Evolutionary conservation across 768 basidiomycete genomes (phyloP).

Genomic region (Steccherinum ochraceum): DNA sequence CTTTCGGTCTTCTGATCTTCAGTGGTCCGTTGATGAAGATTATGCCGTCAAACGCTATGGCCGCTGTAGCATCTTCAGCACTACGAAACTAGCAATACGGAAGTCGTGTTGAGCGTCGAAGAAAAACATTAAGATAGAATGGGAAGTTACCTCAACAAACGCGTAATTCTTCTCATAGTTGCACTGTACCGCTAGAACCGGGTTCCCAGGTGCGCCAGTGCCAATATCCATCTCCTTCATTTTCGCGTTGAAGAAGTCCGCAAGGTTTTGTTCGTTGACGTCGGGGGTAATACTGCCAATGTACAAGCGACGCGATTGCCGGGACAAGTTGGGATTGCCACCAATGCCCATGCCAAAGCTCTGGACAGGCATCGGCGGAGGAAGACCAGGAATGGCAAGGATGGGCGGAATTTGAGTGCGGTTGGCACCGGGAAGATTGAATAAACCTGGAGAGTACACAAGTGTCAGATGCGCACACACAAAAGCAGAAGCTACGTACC

Average conservation of each 20-base stretch:
- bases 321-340: conserved; percentile 81
- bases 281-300: conserved; percentile 95
- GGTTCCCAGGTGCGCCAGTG: conserved; percentile 78
- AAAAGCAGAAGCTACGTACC: conserved; percentile 39
- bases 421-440: conserved; percentile 94
- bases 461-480: too few relatives aligned
- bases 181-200: conserved; percentile 90
- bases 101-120: conserved; percentile 4
- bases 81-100: conserved; percentile 92
- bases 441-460: conserved; percentile 56
- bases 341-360: conserved; percentile 85
- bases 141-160: conserved; percentile 79
- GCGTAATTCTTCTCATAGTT: conserved; percentile 99
- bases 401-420: conserved; percentile 83
- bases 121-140: conserved; percentile 2
- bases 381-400: conserved; percentile 72
- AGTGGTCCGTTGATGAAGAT: conserved; percentile 94
- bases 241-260: conserved; percentile 92
- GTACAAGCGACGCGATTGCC: conserved; percentile 92
- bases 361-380: conserved; percentile 77
- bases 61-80: conserved; percentile 92
- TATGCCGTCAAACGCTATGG: conserved; percentile 96
- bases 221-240: conserved; percentile 92
- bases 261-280: conserved; percentile 87
- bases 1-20: conserved; percentile 96